These are phyloP conservation scores for Chaetomium cochliodes DNA, from an alignment of 495 filamentous ascomycete genomes.

Conservation along the genomic window DNA sequence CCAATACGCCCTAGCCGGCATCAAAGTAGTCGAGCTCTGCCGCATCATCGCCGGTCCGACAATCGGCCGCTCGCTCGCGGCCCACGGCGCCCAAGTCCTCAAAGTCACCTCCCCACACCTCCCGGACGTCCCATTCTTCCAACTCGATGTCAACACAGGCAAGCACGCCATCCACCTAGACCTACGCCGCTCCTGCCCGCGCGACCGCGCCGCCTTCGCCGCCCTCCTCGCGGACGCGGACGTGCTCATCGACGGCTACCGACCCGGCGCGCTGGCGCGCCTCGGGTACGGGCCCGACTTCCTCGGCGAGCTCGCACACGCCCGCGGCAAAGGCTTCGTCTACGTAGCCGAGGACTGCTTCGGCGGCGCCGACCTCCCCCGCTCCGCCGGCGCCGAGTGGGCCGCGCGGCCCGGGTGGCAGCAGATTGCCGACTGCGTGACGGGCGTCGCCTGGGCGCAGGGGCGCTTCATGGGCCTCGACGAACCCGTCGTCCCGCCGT, in stretches of 20 bases:
- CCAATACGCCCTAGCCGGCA: slow-evolving; percentile 51
- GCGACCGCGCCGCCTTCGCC: slow-evolving; percentile 56
- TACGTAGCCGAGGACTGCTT: slow-evolving; percentile 75
- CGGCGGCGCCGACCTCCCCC: slow-evolving; percentile 42
- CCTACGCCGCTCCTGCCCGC: slow-evolving; percentile 47
- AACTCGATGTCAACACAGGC: slow-evolving; percentile 74
- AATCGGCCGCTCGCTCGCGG: slow-evolving; percentile 63
- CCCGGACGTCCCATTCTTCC: slow-evolving; percentile 76
- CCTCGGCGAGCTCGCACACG: slow-evolving; percentile 51
- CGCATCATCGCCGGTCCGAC: slow-evolving; percentile 63
- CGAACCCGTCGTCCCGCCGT: slow-evolving; percentile 73
- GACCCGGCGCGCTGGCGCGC: slow-evolving; percentile 63
- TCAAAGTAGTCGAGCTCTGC: slow-evolving; percentile 67
- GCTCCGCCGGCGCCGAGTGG: slow-evolving; percentile 41
- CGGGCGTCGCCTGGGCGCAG: slow-evolving; percentile 70
- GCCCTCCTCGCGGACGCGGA: slow-evolving; percentile 59
- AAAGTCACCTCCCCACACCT: slow-evolving; percentile 68
- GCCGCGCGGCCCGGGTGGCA: slow-evolving; percentile 55
- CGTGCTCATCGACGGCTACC: slow-evolving; percentile 65
- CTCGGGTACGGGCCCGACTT: slow-evolving; percentile 60
- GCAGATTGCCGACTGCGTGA: slow-evolving; percentile 56
- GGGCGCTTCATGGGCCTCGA: slow-evolving; percentile 67
- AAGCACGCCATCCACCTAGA: slow-evolving; percentile 58
- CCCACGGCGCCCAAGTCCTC: slow-evolving; percentile 67
- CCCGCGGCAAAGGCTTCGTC: slow-evolving; percentile 59